phyloP scores from a whole-genome alignment of 257 asterid species.

The Solanum rostratum region DNA sequence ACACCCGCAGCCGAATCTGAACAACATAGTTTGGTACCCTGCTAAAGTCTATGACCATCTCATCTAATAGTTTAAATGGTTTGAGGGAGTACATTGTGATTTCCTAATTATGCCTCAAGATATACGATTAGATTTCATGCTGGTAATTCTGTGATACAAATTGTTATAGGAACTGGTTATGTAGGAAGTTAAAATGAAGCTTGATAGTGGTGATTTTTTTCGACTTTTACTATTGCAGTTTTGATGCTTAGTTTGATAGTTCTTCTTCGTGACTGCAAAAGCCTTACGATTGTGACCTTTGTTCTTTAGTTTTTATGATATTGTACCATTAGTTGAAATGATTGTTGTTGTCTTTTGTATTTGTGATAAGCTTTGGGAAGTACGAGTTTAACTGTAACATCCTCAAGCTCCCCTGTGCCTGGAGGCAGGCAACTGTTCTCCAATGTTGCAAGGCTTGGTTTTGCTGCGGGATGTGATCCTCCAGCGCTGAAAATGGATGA shows the following conservation, averaged over 20 bases:
- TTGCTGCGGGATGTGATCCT: constrained; percentile 87
- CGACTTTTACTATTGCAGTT: background rate
- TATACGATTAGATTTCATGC: background rate
- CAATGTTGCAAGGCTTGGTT: constrained; percentile 83
- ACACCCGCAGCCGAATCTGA: background rate
- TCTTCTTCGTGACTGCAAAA: background rate
- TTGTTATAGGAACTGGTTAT: background rate
- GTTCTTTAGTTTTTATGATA: background rate
- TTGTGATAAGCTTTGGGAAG: constrained; percentile 58
- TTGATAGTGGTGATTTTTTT: background rate
- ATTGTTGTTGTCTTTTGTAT: background rate
- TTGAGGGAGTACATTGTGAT: background rate
- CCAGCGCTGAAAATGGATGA: constrained; percentile 43
- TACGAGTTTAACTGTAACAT: constrained; percentile 32
- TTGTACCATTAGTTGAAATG: background rate
- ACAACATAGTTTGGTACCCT: background rate
- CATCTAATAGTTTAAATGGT: background rate
- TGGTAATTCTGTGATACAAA: background rate
- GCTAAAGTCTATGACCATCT: background rate
- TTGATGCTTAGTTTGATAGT: background rate
- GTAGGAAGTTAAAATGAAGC: background rate
- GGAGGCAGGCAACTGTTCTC: constrained; percentile 60
- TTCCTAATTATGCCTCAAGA: background rate
- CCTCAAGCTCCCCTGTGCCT: constrained; percentile 46
- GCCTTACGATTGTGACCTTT: background rate